Base-by-base conservation (phyloP, 495 filamentous ascomycete genomes). In the Echria macrotheca region DNA sequence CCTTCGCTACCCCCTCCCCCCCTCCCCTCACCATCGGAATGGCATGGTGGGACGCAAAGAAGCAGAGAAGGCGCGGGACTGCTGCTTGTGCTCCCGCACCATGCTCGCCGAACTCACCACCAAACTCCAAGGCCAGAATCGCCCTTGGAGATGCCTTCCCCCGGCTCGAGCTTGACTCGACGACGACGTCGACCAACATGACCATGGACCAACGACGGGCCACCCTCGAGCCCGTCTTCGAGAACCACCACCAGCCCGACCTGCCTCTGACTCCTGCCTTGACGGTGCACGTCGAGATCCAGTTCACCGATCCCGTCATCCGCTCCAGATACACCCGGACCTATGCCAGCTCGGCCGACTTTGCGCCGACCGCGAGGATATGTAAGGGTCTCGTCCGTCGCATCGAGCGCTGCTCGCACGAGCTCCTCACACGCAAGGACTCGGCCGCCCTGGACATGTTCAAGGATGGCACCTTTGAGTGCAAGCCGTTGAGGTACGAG, bases 381-480 rank as follows among this genome's bases (percentile, higher is more conserved):
- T 69, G 66, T 39, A 61, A 68, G 18, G 71, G 69, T 3, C 56
- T 75, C 6, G 49, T 74, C 17, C 66, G 70, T 28, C 69, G 72
- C 33, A 67, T 74, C 28, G 69, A 74, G 53, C 71, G 71, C 48
- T 74, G 70, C 52, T 69, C 63, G 32, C 46, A 72, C 44, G 72
- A 75, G 52, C 59, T 75, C 31, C 60, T 75, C 50, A 74, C 71
- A 9, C 63, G 72, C 39, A 71, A 66, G 44, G 72, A 75, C 57
- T 69, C 70, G 5, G 60, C 47, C n/a, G 72, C 71, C 10, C 59
- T 70, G 42, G 69, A 70, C 8, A 52, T 59, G 23, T 56, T 60
- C 47, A 63, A 55, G 47, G 64, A 63, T 32, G 69, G 58, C 17
- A 43, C 61, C 37, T 39, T 47, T 1, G 61, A 62, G 23, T 64